A percentile compares a stretch with the other conserved stretches of the same genome.
Conservation (phyloP, 805 yeast genomes). For the Candida patagonica region DNA sequence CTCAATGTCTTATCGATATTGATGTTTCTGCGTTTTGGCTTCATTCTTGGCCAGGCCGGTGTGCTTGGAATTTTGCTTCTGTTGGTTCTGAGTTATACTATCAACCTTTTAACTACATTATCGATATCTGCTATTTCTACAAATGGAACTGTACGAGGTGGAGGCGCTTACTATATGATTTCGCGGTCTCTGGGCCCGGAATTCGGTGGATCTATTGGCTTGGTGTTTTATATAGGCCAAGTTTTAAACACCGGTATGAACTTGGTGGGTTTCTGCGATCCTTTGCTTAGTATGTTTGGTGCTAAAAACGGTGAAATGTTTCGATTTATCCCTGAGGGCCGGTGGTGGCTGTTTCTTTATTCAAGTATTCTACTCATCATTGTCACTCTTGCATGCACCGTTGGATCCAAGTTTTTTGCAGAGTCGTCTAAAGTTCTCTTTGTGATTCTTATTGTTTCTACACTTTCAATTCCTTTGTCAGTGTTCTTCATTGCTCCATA, state of each 20-base stretch:
- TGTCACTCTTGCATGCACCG: constrained; percentile 16
- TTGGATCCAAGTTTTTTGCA: constrained; percentile 18
- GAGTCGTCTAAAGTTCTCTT: constrained; percentile 17
- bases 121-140: constrained; percentile 95
- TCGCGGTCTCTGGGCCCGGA: constrained; percentile 94
- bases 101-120: constrained; percentile 76
- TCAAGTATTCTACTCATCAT: constrained; percentile 45
- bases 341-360: constrained; percentile 60
- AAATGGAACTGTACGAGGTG: constrained; percentile 94
- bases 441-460: constrained; percentile 16
- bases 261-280: constrained; percentile 93
- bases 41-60: constrained; percentile 92
- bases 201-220: constrained; percentile 95
- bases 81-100: constrained; percentile 62
- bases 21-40: constrained; percentile 93
- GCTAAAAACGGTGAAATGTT: constrained; percentile 43
- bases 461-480: constrained; percentile 56
- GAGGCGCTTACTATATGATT: constrained; percentile 98
- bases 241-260: constrained; percentile 78
- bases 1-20: constrained; percentile 86
- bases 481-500: constrained; percentile 59
- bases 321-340: constrained; percentile 57
- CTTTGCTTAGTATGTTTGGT: constrained; percentile 75
- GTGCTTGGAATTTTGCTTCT: constrained; percentile 64
- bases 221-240: constrained; percentile 91